phyloP scores from a whole-genome alignment of 805 yeast species.

The Monosporozyma unispora region DNA sequence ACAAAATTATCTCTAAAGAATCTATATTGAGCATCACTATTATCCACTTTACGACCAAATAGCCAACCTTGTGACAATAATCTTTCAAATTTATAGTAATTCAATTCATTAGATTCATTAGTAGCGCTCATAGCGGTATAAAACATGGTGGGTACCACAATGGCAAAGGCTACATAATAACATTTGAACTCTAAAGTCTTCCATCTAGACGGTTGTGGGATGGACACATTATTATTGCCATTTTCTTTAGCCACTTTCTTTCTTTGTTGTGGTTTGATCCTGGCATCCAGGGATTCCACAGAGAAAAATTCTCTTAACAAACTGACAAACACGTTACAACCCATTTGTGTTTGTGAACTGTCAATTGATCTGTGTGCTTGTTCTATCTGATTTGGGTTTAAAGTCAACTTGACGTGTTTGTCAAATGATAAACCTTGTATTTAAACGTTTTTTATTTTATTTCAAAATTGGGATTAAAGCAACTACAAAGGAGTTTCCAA shows the following conservation, averaged over 20 bases:
- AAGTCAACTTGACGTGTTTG: background rate
- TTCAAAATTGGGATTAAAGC: background rate
- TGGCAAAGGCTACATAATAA: constrained; percentile 51
- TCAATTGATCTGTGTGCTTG: background rate
- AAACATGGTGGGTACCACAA: constrained; percentile 77
- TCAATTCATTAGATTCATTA: constrained; percentile 56
- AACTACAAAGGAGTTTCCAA: background rate
- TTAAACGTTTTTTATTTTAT: background rate
- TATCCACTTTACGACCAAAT: constrained; percentile 83
- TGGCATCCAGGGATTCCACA: constrained; percentile 21
- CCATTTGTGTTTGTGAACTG: background rate
- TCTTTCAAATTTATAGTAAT: constrained; percentile 54
- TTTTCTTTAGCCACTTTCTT: constrained; percentile 3
- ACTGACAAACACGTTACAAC: background rate
- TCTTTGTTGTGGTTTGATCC: constrained; percentile 19
- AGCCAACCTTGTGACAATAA: constrained; percentile 78
- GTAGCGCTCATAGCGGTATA: constrained; percentile 76
- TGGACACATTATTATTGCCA: background rate
- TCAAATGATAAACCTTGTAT: background rate
- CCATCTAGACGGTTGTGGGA: constrained; percentile 38
- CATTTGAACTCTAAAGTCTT: constrained; percentile 61
- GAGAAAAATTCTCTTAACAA: constrained; percentile 17
- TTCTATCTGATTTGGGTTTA: background rate
- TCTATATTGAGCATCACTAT: constrained; percentile 81
- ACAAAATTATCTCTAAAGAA: constrained; percentile 78